Evolutionary conservation across 1,139 yeast species (phyloP), one percentile per base, ranked within the genome.

Genomic region (Geotrichum histeridarum): DNA sequence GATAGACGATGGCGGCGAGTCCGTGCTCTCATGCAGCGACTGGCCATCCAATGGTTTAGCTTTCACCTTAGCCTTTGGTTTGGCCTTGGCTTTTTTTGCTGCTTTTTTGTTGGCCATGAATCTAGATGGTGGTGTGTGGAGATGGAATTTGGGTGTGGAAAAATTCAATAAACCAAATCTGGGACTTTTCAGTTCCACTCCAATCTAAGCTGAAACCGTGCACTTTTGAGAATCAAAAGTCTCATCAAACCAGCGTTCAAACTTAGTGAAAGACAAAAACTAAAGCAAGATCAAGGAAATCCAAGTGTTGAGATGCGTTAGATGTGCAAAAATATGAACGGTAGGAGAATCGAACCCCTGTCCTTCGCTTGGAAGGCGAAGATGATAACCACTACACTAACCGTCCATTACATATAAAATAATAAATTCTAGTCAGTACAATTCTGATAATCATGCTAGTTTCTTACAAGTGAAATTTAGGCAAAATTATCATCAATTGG

Each of bases 281-380:
- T 3, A 14, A 12, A 38, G 42, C 42, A 12, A 38, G 8, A 9
- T 4, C 2, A 12, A 38, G 15, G 42, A 4, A 38, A 38, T 38
- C 17, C 18, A 11, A 38, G 4, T 3, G 15, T 2, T 11, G 11
- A 11, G 36, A 7, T 33, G 36, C n/a, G 36, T 37, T 37, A 8
- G 14, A 8, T 3, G n/a, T 4, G 17, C 17, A 41, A 41, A 41
- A 41, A 18, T 3, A 12, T 41, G 44, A 41, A 41, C 44, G 44
- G 44, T 41, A 41, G 54, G 53, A 50, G 54, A 51, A 51, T 51
- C 54, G 54, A 51, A 51, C 54, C 54, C 54, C 54, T 51, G 54
- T 51, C 54, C 54, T 46, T 51, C 47, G 54, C 54, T 51, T 51
- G 54, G 54, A 51, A 51, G 54, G 44, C 44, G 44, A 41, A 41